Evolutionary conservation across 345 rosid species (phyloP), one percentile per base, ranked within the genome.

Genomic region (Populus tremula): DNA sequence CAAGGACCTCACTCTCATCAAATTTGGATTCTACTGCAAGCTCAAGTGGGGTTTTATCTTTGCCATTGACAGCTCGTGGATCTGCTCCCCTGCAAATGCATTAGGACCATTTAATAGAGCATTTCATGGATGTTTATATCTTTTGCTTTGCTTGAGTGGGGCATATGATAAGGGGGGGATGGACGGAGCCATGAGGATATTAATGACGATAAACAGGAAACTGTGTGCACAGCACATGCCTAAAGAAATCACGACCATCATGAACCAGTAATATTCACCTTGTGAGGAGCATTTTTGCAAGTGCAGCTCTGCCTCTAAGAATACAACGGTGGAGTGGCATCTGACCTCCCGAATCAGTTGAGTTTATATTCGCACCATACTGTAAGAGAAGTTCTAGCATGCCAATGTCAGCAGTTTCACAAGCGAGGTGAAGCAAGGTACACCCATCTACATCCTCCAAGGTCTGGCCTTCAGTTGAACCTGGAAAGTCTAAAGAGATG

Each of bases 381-480:
- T 96, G 99, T 47, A 96, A 84, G 36, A 96, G 92, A 82, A 94
- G 97, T 86, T 96, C 99, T 14, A 94, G 83, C 99, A 96, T 94
- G 77, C 99, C 98, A 54, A 96, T 86, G 79, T 96, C 99, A 16
- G 92, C 91, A 69, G 90, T 87, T 87, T 94, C 97, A 88, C 98
- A 96, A 69, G 99, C 98, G 65, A 96, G 97, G 84, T 96, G 98
- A 79, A 96, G 94, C 73, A 94, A 86, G 54, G 97, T 79, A 79
- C 96, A 87, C 35, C 99, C 98, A 77, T 88, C 88, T n/a, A 86
- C 76, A 74, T 85, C 90, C 6, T 90, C 97, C 38, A 78, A 12
- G 75, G 66, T 66, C 69, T 76, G 90, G 78, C 85, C 85, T 81
- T 88, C 93, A 79, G 82, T 84, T 31, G 85, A 71, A 16, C 87